These are phyloP conservation scores for Kurtzmaniella cleridarum DNA, from an alignment of 805 yeast genomes.

Conservation along the genomic window DNA sequence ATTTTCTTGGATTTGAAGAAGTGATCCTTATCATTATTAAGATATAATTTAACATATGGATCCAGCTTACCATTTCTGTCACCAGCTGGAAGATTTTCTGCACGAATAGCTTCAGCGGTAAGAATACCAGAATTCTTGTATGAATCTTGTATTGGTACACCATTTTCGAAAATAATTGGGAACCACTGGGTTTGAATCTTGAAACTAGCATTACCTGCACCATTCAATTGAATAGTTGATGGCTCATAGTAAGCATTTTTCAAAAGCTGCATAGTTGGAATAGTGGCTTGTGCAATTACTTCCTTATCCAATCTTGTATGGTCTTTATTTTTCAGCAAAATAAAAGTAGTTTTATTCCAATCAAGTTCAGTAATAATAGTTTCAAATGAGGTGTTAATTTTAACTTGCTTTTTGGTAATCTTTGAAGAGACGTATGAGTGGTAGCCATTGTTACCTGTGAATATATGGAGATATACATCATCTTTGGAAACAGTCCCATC, in stretches of 20 bases:
- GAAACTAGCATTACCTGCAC: slow-evolving; percentile 48
- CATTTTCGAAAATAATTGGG: slow-evolving; percentile 54
- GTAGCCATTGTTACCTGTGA: slow-evolving; percentile 70
- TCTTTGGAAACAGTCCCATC: slow-evolving; percentile 51
- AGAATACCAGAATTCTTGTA: slow-evolving; percentile 71
- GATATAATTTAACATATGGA: slow-evolving; percentile 70
- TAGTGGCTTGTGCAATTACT: slow-evolving; percentile 49
- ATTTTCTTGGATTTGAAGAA: slow-evolving; percentile 71
- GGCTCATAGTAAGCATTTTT: slow-evolving; percentile 62
- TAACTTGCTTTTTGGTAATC: slow-evolving; percentile 37
- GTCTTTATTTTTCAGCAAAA: slow-evolving; percentile 52
- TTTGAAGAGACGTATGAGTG: slow-evolving; percentile 55
- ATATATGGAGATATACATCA: slow-evolving; percentile 66
- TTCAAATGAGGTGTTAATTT: slow-evolving; percentile 55
- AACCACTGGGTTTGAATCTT: slow-evolving; percentile 68
- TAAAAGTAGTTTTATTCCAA: slow-evolving; percentile 60
- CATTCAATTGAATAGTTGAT: slow-evolving; percentile 48
- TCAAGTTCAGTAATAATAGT: slow-evolving; percentile 72
- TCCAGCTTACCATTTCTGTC: slow-evolving; percentile 92
- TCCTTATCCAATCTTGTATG: slow-evolving; percentile 52
- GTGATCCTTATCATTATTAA: slow-evolving; percentile 55
- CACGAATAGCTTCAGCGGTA: slow-evolving; percentile 55
- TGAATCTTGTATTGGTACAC: slow-evolving; percentile 69
- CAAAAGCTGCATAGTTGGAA: slow-evolving; percentile 64
- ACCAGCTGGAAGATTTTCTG: slow-evolving; percentile 70